phyloP scores from a whole-genome alignment of 2,329 filamentous ascomycete genomes.

The Coleophoma cylindrospora region DNA sequence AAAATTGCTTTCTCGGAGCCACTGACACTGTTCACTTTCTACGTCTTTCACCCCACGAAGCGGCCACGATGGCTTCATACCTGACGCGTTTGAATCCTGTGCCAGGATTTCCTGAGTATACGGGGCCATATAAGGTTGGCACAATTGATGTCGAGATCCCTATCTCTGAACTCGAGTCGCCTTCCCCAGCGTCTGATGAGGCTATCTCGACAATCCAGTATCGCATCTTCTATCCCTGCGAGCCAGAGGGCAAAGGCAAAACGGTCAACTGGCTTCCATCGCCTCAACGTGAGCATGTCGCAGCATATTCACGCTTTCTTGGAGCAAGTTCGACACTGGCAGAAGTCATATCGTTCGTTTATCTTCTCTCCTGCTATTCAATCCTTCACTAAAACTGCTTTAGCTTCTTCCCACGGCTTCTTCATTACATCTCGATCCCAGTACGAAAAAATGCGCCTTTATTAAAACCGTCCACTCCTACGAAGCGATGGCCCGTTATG shows the following conservation, averaged over 20 bases:
- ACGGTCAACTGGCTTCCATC: conserved; percentile 71
- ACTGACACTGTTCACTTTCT: background rate
- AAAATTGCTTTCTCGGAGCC: no score
- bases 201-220: conserved; percentile 70
- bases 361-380: background rate
- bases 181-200: conserved; percentile 47
- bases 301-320: conserved; percentile 72
- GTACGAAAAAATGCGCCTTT: conserved; percentile 67
- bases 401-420: conserved; percentile 63
- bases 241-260: conserved; percentile 36
- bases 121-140: conserved; percentile 73
- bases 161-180: conserved; percentile 50
- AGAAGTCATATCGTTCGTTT: conserved; percentile 53
- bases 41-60: background rate
- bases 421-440: conserved; percentile 70
- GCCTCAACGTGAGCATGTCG: conserved; percentile 69
- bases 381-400: conserved; percentile 4
- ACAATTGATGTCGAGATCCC: conserved; percentile 79
- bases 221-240: conserved; percentile 76
- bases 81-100: conserved; percentile 58
- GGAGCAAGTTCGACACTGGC: conserved; percentile 57
- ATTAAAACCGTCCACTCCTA: conserved; percentile 40
- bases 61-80: conserved; percentile 20
- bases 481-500: conserved; percentile 69
- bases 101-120: conserved; percentile 69